phyloP scores from a whole-genome alignment of 2,329 filamentous ascomycete genomes.

The Penicillium sp. region DNA sequence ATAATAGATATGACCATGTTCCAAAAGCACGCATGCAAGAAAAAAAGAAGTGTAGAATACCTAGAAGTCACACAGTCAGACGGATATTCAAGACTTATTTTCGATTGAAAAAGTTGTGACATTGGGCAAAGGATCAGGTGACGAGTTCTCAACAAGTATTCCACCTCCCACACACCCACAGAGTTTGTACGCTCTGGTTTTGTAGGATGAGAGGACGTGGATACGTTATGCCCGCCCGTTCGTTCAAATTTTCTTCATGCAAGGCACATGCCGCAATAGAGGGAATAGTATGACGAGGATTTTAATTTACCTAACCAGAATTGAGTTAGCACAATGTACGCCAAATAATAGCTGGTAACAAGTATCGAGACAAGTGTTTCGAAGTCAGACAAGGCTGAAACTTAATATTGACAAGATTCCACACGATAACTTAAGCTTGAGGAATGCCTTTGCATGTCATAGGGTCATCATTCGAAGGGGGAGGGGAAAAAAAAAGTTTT shows the following conservation, averaged over 20 bases:
- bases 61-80: slow-evolving; percentile 23
- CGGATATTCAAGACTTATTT: slow-evolving; percentile 15
- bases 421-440: slow-evolving; percentile 65
- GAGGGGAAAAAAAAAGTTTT: slow-evolving; percentile 9
- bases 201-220: slow-evolving; percentile 52
- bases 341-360: slow-evolving; percentile 19
- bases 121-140: slow-evolving; percentile 53
- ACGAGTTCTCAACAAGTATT: slow-evolving; percentile 69
- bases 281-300: slow-evolving; percentile 7
- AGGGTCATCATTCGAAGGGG: slow-evolving; percentile 58
- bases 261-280: slow-evolving; percentile 22
- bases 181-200: slow-evolving; percentile 65
- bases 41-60: slow-evolving; percentile 22
- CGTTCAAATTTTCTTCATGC: slow-evolving; percentile 66
- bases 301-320: slow-evolving; percentile 34
- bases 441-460: slow-evolving; percentile 68
- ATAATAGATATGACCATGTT: slow-evolving; percentile 49
- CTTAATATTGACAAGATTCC: slow-evolving; percentile 62
- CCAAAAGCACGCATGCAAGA: slow-evolving; percentile 17
- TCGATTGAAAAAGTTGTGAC: slow-evolving; percentile 12
- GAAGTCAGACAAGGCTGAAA: slow-evolving; percentile 70
- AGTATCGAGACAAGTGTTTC: slow-evolving; percentile 9
- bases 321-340: slow-evolving; percentile 31
- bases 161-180: slow-evolving; percentile 55
- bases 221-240: slow-evolving; percentile 68